Base-by-base conservation (phyloP, 139 green algal species). In the Chlorella sp. region DNA sequence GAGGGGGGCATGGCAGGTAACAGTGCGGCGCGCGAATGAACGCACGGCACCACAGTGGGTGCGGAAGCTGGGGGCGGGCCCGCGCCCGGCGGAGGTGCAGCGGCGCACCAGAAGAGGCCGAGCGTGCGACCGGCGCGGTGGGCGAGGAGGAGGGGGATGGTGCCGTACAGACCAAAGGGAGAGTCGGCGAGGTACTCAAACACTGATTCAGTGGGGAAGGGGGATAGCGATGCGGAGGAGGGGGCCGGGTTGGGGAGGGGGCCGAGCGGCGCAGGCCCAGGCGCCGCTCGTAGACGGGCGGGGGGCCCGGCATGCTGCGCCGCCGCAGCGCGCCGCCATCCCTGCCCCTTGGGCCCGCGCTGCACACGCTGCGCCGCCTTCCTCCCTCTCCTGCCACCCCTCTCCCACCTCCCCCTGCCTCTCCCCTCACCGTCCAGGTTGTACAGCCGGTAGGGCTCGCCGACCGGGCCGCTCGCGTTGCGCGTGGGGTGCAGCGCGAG, bases 401-500 rank as follows among this genome's bases (percentile, higher is more conserved):
- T n/a, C n/a, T n/a, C n/a, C n/a, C n/a, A n/a, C n/a, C n/a, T n/a
- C n/a, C n/a, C n/a, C n/a, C n/a, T n/a, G n/a, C n/a, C n/a, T n/a
- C n/a, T n/a, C n/a, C n/a, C n/a, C n/a, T n/a, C n/a, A n/a, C n/a
- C n/a, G 80, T 99, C 96, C 77, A 99, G 85, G 83, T 98, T 99
- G 90, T 98, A 99, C 71, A 99, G 84, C 35, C 96, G 86, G 90
- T 98, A 99, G 31, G 96, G 96, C 70, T 98, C 95, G 0, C 65
- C 59, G 36, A 65, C 51, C 0, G 36, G 38, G 67, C 61, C 77
- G 33, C 50, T 43, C n/a, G n/a, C n/a, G n/a, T n/a, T n/a, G n/a
- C n/a, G n/a, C 29, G 94, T 97, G 60, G 90, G 74, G 59, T 86
- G 74, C n/a, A 98, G 82, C 1, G 88, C 86, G 33, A 94, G 69